Conservation (phyloP, 331 rosid genomes). For the Malus hybrid region DNA sequence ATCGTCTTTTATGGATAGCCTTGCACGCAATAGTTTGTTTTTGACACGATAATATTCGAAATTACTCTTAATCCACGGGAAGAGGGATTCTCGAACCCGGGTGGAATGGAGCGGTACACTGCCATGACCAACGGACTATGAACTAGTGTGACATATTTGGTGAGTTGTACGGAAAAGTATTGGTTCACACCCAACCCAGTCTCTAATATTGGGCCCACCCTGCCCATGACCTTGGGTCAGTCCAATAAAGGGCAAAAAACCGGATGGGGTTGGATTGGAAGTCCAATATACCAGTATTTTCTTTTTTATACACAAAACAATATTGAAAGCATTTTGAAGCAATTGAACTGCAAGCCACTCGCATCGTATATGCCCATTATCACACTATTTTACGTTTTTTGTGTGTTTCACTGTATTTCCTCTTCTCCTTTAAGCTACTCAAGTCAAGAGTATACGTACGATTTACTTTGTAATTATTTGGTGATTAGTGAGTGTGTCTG, state of each 20-base stretch:
- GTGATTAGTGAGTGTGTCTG: conserved; percentile 1
- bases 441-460: neutral
- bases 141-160: too few relatives aligned
- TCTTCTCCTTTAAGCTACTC: neutral
- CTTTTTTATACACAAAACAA: too few relatives aligned
- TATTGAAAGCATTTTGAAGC: neutral
- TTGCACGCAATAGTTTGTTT: neutral
- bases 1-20: neutral
- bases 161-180: too few relatives aligned
- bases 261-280: too few relatives aligned
- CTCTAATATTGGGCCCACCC: too few relatives aligned
- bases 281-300: too few relatives aligned
- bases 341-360: neutral
- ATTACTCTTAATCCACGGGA: neutral
- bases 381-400: neutral
- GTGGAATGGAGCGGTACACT: neutral
- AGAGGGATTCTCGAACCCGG: neutral
- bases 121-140: too few relatives aligned
- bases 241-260: too few relatives aligned
- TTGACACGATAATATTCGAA: neutral
- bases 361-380: neutral
- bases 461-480: neutral
- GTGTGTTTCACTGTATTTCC: neutral
- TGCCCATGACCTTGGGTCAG: too few relatives aligned
- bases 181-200: too few relatives aligned